phyloP scores from a whole-genome alignment of 768 basidiomycete genomes.

The Cystobasidium ongulense region DNA sequence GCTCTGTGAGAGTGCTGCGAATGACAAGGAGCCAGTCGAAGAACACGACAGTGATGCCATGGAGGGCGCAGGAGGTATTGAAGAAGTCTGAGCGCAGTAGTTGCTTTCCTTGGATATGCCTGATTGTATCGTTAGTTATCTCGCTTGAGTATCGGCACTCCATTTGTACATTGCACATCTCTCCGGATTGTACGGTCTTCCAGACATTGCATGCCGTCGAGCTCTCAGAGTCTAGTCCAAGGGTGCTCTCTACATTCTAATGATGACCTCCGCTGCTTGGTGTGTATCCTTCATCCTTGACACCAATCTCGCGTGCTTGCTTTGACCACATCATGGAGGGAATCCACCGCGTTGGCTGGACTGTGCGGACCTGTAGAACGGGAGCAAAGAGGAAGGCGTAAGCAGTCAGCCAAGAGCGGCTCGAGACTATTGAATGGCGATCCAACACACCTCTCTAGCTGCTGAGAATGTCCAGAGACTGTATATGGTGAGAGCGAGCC shows the following conservation, averaged over 20 bases:
- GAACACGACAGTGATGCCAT: background rate
- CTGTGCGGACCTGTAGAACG: conserved; percentile 19
- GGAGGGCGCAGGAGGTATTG: background rate
- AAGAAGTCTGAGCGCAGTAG: background rate
- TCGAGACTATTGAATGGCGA: no score
- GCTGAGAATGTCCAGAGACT: conserved; percentile 66
- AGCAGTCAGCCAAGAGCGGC: no score
- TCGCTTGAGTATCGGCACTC: background rate
- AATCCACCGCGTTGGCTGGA: conserved; percentile 27
- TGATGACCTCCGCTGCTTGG: background rate
- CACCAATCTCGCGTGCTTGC: conserved; percentile 19
- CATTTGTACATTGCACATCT: background rate
- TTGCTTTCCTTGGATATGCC: no score
- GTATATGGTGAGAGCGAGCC: conserved; percentile 61
- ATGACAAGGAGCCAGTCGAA: background rate
- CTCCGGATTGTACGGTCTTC: no score
- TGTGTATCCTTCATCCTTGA: conserved; percentile 21
- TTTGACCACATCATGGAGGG: conserved; percentile 25
- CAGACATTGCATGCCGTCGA: no score
- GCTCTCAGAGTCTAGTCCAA: background rate
- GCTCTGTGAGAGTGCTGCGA: background rate
- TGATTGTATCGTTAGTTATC: background rate
- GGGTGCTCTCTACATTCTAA: background rate
- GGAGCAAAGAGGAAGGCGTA: background rate
- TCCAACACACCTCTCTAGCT: conserved; percentile 60